Base-by-base conservation (phyloP, 2,329 filamentous ascomycete genomes). In the Aureobasidium sp. region DNA sequence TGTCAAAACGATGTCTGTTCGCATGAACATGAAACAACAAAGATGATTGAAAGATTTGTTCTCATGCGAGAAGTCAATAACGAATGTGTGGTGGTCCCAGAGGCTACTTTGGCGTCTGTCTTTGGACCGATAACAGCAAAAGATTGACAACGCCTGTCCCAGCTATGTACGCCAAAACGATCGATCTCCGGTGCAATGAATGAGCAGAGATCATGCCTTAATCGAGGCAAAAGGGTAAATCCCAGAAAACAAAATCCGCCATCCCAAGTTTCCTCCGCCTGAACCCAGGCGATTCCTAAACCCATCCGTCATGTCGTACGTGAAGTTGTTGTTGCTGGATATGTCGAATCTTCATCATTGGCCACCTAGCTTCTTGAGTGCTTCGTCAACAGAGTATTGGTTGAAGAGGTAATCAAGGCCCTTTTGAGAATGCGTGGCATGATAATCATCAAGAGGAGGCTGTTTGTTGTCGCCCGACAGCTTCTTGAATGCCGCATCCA, bases 401-500 rank as follows among this genome's bases (percentile, higher is more conserved):
- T 70, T 67, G 58, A 68, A 69, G 49, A 70, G 63, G 31, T 69
- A 62, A 12, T 55, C 52, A 27, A 58, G 17, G 25, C 58, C 57
- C 63, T 64, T 29, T 56, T 62, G 29, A 41, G 37, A 47, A 34
- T 60, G 57, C 36, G 57, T 60, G 41, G 60, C 49, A 51, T 62
- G 49, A 5, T 49, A 51, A 2, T 41, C 25, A 29, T 64, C 57
- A 25, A 59, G 48, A 34, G 62, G 44, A 29, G 64, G 63, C 27
- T 68, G 65, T 61, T 72, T 70, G 34, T 74, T 70, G 5, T 45
- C 51, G 44, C 74, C 72, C 7, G 74, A 74, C 29, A 80, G 65
- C 57, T 77, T 77, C 69, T 77, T 75, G 59, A 81, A 73, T 5
- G 78, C 78, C 42, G 75, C 84, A 71, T 96, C 89, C 68, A 97